These are phyloP conservation scores for Mrakia gelida DNA, from an alignment of 768 basidiomycete genomes.

Conservation along the genomic window DNA sequence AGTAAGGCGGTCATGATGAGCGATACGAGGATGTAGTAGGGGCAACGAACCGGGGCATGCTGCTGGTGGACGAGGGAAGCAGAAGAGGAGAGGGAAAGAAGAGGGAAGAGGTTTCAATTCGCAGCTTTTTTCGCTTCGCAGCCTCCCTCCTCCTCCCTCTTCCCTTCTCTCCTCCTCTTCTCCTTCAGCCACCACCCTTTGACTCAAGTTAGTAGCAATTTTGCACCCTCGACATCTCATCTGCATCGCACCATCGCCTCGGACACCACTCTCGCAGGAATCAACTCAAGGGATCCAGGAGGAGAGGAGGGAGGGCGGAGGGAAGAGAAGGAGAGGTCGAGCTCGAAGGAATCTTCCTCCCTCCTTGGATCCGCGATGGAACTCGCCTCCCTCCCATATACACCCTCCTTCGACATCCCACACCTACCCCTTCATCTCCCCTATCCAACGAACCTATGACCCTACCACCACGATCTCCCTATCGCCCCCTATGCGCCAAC, in stretches of 20 bases:
- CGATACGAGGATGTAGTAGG: neutral
- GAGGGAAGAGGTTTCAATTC: too few species aligned
- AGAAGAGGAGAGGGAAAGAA: neutral
- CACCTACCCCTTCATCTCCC: neutral
- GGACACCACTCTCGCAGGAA: too few species aligned
- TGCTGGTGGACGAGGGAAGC: neutral
- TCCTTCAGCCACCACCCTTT: too few species aligned
- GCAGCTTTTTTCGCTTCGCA: neutral
- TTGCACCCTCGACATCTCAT: neutral
- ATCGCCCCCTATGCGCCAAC: neutral
- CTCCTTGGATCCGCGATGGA: neutral
- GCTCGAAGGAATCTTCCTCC: neutral
- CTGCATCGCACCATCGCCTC: too few species aligned
- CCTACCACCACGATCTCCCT: neutral
- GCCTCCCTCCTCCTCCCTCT: neutral
- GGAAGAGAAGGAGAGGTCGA: neutral
- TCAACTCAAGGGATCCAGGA: too few species aligned
- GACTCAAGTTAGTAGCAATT: neutral
- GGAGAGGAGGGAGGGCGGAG: neutral
- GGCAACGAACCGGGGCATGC: neutral
- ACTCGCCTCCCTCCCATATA: neutral
- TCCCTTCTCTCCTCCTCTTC: too few species aligned
- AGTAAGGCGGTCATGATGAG: neutral
- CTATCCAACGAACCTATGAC: slow-evolving; percentile 9
- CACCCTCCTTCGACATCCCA: neutral